Evolutionary conservation across 106 monocot genomes (phyloP), one percentile per base, ranked within the genome.

Genomic region (Dioscorea zingiberensis): DNA sequence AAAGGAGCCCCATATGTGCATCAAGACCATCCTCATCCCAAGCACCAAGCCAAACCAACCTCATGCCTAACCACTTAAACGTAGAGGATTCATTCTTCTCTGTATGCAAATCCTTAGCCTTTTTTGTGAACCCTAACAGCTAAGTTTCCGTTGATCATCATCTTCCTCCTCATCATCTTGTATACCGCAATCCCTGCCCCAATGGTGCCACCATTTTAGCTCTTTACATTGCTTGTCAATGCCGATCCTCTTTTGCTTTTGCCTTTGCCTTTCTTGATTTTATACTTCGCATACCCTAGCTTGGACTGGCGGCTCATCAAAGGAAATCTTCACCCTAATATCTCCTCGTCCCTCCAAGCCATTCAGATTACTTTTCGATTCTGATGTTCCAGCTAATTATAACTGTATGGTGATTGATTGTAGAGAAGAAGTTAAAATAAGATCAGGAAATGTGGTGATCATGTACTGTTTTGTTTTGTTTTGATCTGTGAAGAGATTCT

Each of bases 251-350:
- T n/a, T 73, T 85, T 59, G 85, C 85, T n/a, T 5, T 59, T 85
- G 71, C 78, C 86, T 51, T 86, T n/a, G n/a, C n/a, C 81, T 0
- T 75, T 81, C 65, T 58, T 82, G 47, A 76, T 86, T 21, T 54
- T 86, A 23, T 82, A 77, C 74, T 86, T 86, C 75, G 85, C 85
- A 5, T 86, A 81, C 66, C 85, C 81, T 13, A 82, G 68, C 58
- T 64, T 86, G 48, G 81, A 81, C 75, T 86, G n/a, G n/a, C n/a
- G 85, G 85, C 81, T 86, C 68, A 54, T 78, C 24, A n/a, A 81
- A 78, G 69, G 81, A 82, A 63, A 82, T 86, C 30, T 64, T 75
- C 67, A 72, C n/a, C 45, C 27, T 83, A 74, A 78, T 8, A 22
- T 12, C 4, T n/a, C n/a, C n/a, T n/a, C n/a, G n/a, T n/a, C n/a